Percentiles rank a stretch among this genome's conserved stretches.
Evolutionary conservation across 1,284 basidiomycete species (phyloP).

Genomic region (Inonotus obliquus): DNA sequence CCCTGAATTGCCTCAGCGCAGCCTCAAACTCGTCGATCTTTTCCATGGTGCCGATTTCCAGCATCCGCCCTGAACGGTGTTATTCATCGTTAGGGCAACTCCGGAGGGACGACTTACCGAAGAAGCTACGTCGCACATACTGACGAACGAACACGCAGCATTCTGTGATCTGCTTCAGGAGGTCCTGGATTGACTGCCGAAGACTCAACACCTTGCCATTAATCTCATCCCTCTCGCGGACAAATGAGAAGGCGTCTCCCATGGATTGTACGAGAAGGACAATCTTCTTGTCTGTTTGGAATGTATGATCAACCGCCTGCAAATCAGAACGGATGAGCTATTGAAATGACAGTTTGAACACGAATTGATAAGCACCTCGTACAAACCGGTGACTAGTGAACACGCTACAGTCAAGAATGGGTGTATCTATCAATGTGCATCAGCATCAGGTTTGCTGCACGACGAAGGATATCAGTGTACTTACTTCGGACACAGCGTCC

Average conservation of each 20-base stretch:
- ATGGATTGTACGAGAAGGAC: neutral
- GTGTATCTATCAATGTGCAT: too few species aligned
- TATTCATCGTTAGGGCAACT: neutral
- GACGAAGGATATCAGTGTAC: neutral
- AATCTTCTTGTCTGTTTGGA: too few species aligned
- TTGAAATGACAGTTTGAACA: neutral
- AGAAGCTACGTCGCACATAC: neutral
- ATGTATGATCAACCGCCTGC: neutral
- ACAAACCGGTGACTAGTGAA: neutral
- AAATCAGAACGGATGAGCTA: too few species aligned
- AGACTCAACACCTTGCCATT: neutral
- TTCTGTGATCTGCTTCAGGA: neutral
- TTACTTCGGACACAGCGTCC: slow-evolving; percentile 1
- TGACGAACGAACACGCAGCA: neutral
- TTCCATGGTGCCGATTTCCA: neutral
- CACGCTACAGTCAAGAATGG: neutral
- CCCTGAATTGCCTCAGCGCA: neutral
- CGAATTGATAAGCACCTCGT: neutral
- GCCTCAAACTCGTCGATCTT: neutral
- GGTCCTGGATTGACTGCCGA: neutral
- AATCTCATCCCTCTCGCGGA: neutral
- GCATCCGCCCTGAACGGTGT: neutral
- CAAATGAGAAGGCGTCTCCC: neutral
- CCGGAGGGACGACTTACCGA: neutral
- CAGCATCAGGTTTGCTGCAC: neutral